Base-by-base conservation (phyloP, 1,284 basidiomycete species). In the Ganoderma lucidum region DNA sequence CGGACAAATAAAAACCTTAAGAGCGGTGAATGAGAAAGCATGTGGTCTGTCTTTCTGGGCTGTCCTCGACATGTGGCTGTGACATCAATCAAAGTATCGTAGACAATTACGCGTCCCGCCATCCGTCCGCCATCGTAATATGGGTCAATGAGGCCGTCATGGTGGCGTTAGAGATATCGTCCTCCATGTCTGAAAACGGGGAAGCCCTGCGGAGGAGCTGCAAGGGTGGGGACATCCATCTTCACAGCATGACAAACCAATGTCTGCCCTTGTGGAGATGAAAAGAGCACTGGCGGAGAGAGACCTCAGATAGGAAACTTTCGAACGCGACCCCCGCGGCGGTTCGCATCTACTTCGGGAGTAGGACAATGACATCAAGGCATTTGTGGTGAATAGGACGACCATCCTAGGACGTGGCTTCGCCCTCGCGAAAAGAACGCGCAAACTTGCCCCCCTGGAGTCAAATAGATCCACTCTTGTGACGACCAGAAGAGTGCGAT, bases 251-350 rank as follows among this genome's bases (percentile, higher is more conserved):
- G 59, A 42, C 39, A 30, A 61, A 61, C 28, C 12, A 28, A 39
- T 61, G 59, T 61, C 41, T 28, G 59, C 23, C 59, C 59, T 41
- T 42, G 59, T n/a, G 6, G 41, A 61, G 41, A 61, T 42, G 39
- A 15, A 42, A 42, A 28, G 10, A 6, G 59, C 62, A 55, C 63
- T 5, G 28, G 62, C 61, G 32, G 66, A 61, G 61, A 71, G 72
- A 30, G 2, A 45, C 10, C 72, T 58, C 62, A 32, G 62, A 68
- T 66, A 70, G 72, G 72, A 66, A 71, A 58, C 51, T 66, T 32
- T 37, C 37, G 51, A 61, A 59, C 64, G 66, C 67, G 45, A 58
- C 67, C 44, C 63, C 64, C 71, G 66, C 65, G 68, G 62, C 42
- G 56, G 8, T 55, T 56, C 64, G 60, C 44, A 48, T 32, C 28